phyloP scores from a whole-genome alignment of 352 stramenopile species.

The Lagenidium giganteum region DNA sequence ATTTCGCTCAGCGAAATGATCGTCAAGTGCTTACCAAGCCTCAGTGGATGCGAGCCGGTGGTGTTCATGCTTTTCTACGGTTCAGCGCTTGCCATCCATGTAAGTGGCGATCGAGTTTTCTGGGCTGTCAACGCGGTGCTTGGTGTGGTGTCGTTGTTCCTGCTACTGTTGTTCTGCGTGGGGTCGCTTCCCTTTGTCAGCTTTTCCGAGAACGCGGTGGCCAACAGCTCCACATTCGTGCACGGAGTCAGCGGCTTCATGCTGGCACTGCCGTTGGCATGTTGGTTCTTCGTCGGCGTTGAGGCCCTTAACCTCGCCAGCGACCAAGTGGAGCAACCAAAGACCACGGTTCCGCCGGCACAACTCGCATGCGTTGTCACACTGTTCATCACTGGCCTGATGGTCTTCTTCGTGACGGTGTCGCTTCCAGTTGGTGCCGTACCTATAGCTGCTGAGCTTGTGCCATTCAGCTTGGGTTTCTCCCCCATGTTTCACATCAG shows the following conservation, averaged over 20 bases:
- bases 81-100: slow-evolving; percentile 12
- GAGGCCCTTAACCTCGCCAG: slow-evolving; percentile 27
- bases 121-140: slow-evolving; percentile 18
- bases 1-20: slow-evolving; percentile 23
- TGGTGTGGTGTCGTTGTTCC: slow-evolving; percentile 6
- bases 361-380: slow-evolving; percentile 30
- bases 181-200: slow-evolving; percentile 17
- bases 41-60: slow-evolving; percentile 10
- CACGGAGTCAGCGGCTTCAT: slow-evolving; percentile 18
- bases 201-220: slow-evolving; percentile 14
- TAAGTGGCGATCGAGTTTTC: slow-evolving; percentile 17
- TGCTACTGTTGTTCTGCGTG: slow-evolving; percentile 18
- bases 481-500: slow-evolving; percentile 3
- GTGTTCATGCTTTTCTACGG: slow-evolving; percentile 23
- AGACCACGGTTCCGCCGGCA: slow-evolving; percentile 26
- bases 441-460: not conserved
- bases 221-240: slow-evolving; percentile 10
- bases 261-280: slow-evolving; percentile 15
- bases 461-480: slow-evolving; percentile 10
- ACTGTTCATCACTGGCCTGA: slow-evolving; percentile 2
- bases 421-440: slow-evolving; percentile 11
- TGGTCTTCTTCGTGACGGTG: slow-evolving; percentile 22
- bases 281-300: slow-evolving; percentile 45
- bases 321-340: slow-evolving; percentile 33
- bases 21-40: slow-evolving; percentile 2